Evolutionary conservation across 2,329 filamentous ascomycete species (phyloP).

Genomic region (Ophiocordyceps unilateralis): DNA sequence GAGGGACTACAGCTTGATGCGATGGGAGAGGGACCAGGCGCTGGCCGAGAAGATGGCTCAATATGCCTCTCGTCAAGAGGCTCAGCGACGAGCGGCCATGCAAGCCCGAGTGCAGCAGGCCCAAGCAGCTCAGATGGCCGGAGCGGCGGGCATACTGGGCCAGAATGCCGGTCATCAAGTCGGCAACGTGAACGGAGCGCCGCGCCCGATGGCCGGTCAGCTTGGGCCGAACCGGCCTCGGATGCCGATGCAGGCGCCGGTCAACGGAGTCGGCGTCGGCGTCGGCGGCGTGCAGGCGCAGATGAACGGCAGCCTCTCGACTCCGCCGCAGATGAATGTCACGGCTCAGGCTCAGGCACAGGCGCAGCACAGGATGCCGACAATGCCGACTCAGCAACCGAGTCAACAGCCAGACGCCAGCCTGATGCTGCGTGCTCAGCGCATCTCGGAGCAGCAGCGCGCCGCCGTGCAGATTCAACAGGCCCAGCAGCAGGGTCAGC

Average conservation of each 20-base stretch:
- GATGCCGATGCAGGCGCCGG: slow-evolving; percentile 35
- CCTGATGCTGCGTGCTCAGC: slow-evolving; percentile 45
- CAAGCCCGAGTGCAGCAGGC: slow-evolving; percentile 27
- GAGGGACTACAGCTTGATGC: slow-evolving; percentile 76
- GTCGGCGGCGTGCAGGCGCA: slow-evolving; percentile 26
- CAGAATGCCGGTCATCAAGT: slow-evolving; percentile 11
- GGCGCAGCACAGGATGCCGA: slow-evolving; percentile 41
- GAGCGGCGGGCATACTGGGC: slow-evolving; percentile 14
- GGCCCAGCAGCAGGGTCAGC: slow-evolving; percentile 15
- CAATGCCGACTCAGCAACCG: slow-evolving; percentile 15
- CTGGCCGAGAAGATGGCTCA: slow-evolving; percentile 41
- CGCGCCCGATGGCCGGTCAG: slow-evolving; percentile 25
- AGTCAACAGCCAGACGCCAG: slow-evolving; percentile 31
- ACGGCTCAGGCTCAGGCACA: slow-evolving; percentile 50
- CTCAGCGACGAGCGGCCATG: slow-evolving; percentile 30
- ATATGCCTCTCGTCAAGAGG: slow-evolving; percentile 41
- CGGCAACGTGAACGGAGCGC: slow-evolving; percentile 10
- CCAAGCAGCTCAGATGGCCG: slow-evolving; percentile 27
- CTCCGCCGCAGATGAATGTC: slow-evolving; percentile 42
- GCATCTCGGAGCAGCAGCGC: slow-evolving; percentile 48
- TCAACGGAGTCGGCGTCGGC: slow-evolving; percentile 33
- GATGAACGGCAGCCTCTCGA: slow-evolving; percentile 31
- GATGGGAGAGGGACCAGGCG: slow-evolving; percentile 68
- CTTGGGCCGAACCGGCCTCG: slow-evolving; percentile 29
- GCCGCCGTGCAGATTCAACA: slow-evolving; percentile 31